phyloP scores from a whole-genome alignment of 1,284 basidiomycete genomes.

The Fomitopsis pinicola region DNA sequence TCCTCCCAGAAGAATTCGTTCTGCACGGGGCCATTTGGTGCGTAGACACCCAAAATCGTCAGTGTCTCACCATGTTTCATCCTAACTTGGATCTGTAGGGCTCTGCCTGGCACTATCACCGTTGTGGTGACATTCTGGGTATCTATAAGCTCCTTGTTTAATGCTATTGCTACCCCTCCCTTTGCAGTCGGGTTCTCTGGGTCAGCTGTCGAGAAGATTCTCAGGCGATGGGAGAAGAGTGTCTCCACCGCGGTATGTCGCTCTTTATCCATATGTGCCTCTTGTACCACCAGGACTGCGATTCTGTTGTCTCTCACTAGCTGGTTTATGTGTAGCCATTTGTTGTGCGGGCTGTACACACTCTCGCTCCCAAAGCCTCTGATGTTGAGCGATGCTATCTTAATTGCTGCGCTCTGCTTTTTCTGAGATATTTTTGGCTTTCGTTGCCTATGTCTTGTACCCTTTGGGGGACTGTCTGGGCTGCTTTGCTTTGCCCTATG shows the following conservation, averaged over 20 bases:
- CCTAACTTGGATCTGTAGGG: neutral
- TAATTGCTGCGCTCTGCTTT: slow-evolving; percentile 5
- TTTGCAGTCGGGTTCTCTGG: neutral
- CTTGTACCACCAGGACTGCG: slow-evolving; percentile 23
- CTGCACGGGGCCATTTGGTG: slow-evolving; percentile 6
- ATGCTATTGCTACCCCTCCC: slow-evolving; percentile 29
- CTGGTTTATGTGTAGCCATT: slow-evolving; percentile 21
- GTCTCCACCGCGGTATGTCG: slow-evolving; percentile 1
- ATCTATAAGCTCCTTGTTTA: slow-evolving; percentile 25
- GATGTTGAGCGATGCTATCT: slow-evolving; percentile 19
- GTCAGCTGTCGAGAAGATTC: slow-evolving; percentile 8
- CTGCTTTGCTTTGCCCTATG: too few relatives aligned
- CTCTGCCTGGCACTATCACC: neutral
- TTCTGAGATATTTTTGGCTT: too few relatives aligned
- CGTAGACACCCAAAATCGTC: slow-evolving; percentile 5
- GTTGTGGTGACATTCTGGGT: neutral
- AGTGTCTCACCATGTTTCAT: neutral
- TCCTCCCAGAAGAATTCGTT: slow-evolving; percentile 1
- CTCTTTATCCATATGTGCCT: slow-evolving; percentile 23
- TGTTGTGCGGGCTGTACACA: slow-evolving; percentile 6
- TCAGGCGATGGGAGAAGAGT: slow-evolving; percentile 9
- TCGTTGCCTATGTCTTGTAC: too few relatives aligned
- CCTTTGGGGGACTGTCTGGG: too few relatives aligned
- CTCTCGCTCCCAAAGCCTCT: slow-evolving; percentile 5
- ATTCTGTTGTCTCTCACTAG: slow-evolving; percentile 17